Percentiles rank a stretch among this genome's conserved stretches.
Conservation (phyloP, 306 rosid species). For the Quercus gilva region DNA sequence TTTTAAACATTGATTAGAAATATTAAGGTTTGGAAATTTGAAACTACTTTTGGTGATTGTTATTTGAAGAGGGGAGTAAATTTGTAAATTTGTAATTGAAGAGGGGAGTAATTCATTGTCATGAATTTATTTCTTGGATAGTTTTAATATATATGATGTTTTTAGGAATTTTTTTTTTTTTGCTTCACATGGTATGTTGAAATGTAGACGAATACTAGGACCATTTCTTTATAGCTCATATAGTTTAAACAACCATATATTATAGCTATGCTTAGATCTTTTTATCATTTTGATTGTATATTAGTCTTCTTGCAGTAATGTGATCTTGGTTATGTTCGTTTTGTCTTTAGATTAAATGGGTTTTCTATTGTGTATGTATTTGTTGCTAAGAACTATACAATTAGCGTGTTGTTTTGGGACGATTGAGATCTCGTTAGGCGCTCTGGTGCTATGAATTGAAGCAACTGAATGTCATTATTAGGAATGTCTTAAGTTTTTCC, state of each 20-base stretch:
- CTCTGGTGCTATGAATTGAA: neutral
- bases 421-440: neutral
- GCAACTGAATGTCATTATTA: too few species aligned
- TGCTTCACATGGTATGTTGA: too few species aligned
- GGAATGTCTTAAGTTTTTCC: neutral
- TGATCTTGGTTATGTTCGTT: neutral
- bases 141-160: too few species aligned
- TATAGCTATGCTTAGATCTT: neutral
- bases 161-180: too few species aligned
- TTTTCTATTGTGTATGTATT: neutral
- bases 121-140: too few species aligned
- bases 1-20: too few species aligned
- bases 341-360: neutral
- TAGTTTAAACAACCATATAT: neutral
- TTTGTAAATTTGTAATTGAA: too few species aligned
- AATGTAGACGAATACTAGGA: too few species aligned
- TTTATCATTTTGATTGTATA: neutral
- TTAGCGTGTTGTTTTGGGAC: neutral
- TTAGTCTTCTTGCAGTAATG: neutral
- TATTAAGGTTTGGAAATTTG: too few species aligned
- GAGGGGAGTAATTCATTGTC: too few species aligned
- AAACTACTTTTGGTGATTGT: too few species aligned
- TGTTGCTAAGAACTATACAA: neutral
- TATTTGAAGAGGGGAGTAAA: too few species aligned
- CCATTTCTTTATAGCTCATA: neutral